Base-by-base conservation (phyloP, 2,329 filamentous ascomycete genomes). In the Phyllosticta paracitricarpa region DNA sequence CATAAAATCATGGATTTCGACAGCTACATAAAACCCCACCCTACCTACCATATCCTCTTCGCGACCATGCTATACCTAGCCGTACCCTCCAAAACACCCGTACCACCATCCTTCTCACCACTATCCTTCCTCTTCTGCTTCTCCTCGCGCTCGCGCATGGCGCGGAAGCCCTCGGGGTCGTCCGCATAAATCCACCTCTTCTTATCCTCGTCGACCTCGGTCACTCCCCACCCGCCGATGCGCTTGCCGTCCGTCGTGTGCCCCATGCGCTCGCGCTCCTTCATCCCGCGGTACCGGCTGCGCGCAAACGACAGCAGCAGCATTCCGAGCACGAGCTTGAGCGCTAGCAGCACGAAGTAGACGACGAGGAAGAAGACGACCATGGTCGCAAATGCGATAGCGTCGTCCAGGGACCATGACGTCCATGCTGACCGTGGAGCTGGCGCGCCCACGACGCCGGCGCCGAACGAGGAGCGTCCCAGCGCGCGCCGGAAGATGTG, bases 1-100 rank as follows among this genome's bases (percentile, higher is more conserved):
- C 28, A 30, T 30, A 8, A 2, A 30, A 30, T 30, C 5, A 30
- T 30, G 4, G 9, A 30, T 4, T 30, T 8, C 28, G 9, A 30
- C 28, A 6, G 6, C 3, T 30, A 4, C 9, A 30, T 30, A 30
- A 3, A 5, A 48, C 7, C 8, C 52, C 76, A 97, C 94, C 94
- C 99, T 68, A 99, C 8, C 52, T 76, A 97, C 94, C 94, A 99
- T 68, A 99, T 99, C 71, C 94, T 83, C 81, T 97, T 97, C 0
- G 91, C 90, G 68, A 91, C 87, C 94, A 97, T 97, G 71, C 91
- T 91, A 77, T 97, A 99, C 68, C 94, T 82, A 67, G 81, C 84
- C 64, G 85, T 90, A 71, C 77, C 84, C 69, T 81, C 88, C 74
- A 84, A 84, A 71, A 83, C 84, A 58, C 83, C 81, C 61, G 74